phyloP scores from a whole-genome alignment of 192 early-diverging fungal genomes.

The Phycomyces blakesleeanus region DNA sequence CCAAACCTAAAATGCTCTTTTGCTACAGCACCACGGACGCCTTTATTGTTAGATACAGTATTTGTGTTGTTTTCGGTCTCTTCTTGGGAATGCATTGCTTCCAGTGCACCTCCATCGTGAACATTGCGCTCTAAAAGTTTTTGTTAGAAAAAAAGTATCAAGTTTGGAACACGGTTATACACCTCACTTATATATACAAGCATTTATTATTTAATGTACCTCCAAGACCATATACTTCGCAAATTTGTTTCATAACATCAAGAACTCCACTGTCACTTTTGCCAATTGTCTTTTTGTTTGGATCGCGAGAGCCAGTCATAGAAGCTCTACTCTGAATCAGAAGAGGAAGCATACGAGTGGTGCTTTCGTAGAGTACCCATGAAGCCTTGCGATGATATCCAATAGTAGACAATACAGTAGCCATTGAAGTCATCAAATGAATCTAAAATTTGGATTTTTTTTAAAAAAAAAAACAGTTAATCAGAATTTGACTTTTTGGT shows the following conservation, averaged over 20 bases:
- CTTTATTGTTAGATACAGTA: slow-evolving; percentile 6
- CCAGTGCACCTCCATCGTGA: slow-evolving; percentile 25
- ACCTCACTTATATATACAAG: neutral
- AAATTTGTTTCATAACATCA: slow-evolving; percentile 61
- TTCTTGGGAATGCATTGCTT: slow-evolving; percentile 9
- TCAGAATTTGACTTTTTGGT: neutral
- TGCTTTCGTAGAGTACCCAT: slow-evolving; percentile 31
- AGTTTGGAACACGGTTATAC: neutral
- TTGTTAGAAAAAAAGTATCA: neutral
- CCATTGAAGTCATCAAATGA: slow-evolving; percentile 28
- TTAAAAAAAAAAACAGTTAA: neutral
- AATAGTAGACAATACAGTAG: slow-evolving; percentile 23
- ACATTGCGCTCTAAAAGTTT: slow-evolving; percentile 16
- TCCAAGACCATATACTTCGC: slow-evolving; percentile 68
- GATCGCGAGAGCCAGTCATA: neutral
- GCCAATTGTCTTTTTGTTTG: neutral
- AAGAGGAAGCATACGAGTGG: slow-evolving; percentile 25
- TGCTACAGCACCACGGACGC: slow-evolving; percentile 1
- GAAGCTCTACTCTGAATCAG: slow-evolving; percentile 29
- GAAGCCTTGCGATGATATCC: slow-evolving; percentile 34
- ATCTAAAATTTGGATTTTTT: slow-evolving; percentile 28
- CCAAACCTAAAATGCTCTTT: slow-evolving; percentile 46
- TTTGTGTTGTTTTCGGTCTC: neutral
- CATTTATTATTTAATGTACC: neutral
- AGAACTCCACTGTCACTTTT: slow-evolving; percentile 52